phyloP scores from a whole-genome alignment of 2,329 filamentous ascomycete genomes.

The Xylaria sp. region DNA sequence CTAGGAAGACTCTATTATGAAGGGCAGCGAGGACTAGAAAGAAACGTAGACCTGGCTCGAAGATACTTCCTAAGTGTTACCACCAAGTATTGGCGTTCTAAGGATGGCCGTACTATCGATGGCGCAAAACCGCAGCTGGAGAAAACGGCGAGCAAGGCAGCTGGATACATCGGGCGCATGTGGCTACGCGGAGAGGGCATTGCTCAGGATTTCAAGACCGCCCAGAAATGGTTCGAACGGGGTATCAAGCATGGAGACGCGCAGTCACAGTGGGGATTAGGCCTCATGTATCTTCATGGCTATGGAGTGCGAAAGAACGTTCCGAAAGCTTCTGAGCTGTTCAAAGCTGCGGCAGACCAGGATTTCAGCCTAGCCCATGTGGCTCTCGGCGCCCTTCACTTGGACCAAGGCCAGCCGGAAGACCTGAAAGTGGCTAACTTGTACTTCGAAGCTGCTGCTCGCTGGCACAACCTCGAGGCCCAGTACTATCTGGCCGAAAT shows the following conservation, averaged over 20 bases:
- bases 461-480: slow-evolving; percentile 86
- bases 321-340: slow-evolving; percentile 76
- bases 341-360: slow-evolving; percentile 83
- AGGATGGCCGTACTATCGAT: slow-evolving; percentile 78
- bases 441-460: slow-evolving; percentile 87
- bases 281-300: slow-evolving; percentile 84
- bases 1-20: slow-evolving; percentile 90
- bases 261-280: slow-evolving; percentile 85
- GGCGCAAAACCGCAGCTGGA: slow-evolving; percentile 78
- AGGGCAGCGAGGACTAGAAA: slow-evolving; percentile 78
- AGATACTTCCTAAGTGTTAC: slow-evolving; percentile 85
- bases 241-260: slow-evolving; percentile 80
- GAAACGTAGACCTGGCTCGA: slow-evolving; percentile 78
- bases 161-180: slow-evolving; percentile 89
- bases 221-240: slow-evolving; percentile 84
- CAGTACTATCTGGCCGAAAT: slow-evolving; percentile 94
- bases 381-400: slow-evolving; percentile 82
- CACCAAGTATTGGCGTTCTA: slow-evolving; percentile 79
- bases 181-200: slow-evolving; percentile 88
- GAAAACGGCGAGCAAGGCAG: slow-evolving; percentile 82
- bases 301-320: slow-evolving; percentile 75
- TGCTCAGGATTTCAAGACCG: slow-evolving; percentile 79
- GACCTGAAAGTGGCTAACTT: slow-evolving; percentile 82
- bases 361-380: slow-evolving; percentile 85
- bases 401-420: slow-evolving; percentile 78